Base-by-base conservation (phyloP, 805 yeast species). In the Pichia membranifaciens region DNA sequence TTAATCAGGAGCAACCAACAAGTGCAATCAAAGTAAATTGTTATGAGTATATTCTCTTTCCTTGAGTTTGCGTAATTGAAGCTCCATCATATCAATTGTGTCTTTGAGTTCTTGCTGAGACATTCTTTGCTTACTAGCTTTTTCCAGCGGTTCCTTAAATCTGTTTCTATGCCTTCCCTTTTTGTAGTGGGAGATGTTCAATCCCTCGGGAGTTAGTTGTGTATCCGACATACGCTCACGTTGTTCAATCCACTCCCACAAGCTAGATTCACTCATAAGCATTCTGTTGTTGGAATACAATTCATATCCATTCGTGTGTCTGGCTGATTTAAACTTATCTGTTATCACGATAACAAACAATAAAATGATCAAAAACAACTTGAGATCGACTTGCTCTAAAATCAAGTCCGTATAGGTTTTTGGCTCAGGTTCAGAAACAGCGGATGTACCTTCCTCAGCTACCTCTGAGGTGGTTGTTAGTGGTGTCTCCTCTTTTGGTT, bases 181-280 rank as follows among this genome's bases (percentile, higher is more conserved):
- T 28, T 31, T 16, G 17, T 7, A 18, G 6, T 25, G 20, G 13
- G 13, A 17, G 8, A 6, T 38, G 18, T 33, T 44, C n/a, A 17
- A n/a, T 7, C 15, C 13, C 4, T 35, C 20, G n/a, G 16, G 12
- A n/a, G 1, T 8, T 23, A 21, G 25, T 17, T 28, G 23, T 21
- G 13, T 17, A 4, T n/a, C 42, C 21, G 28, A 10, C 41, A 32
- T 38, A 16, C 16, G 33, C 12, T 49, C 54, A 16, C 53, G 49
- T n/a, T 47, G 35, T 29, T 67, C 66, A 45, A 86, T 71, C 95
- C 95, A 86, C 40, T 78, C 73, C 93, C 93, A 86, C 38, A 86
- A 58, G 21, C 74, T 73, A 16, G 73, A 69, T 62, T 86, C 89
- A 50, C 79, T 76, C 47, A 71, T 69, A 50, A 68, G 55, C 55